Base-by-base conservation (phyloP, 345 rosid genomes). In the Rhodomyrtus tomentosa region DNA sequence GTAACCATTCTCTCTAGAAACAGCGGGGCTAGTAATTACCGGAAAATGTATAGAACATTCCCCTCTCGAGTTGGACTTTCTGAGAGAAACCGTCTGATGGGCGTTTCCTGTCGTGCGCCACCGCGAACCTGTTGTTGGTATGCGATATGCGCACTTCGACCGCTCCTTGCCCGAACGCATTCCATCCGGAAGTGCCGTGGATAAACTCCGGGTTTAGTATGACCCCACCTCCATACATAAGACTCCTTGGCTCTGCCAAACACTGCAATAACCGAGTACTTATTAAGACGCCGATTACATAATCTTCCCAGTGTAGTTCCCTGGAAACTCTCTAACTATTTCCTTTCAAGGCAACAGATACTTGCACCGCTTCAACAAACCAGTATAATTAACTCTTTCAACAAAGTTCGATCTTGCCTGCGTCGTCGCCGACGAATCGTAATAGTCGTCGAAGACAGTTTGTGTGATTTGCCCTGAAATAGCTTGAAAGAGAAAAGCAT, bases 31-130 rank as follows among this genome's bases (percentile, higher is more conserved):
- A 4, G 1, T 62, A 62, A 51, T 68, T 22, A 83, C 99, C 98
- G 48, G 98, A 92, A 88, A 96, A 90, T 82, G 85, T 87, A 72
- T 96, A 95, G 74, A 92, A 86, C 36, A 83, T 88, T 82, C 96
- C 92, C 74, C 91, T 49, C 80, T 86, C 84, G 54, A 96, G 84
- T 27, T 89, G 90, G 84, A 91, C 89, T 82, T 79, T 87, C 36
- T 90, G 94, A 24, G 87, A 84, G 76, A 93, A 81, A 87, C 91
- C 86, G 85, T 89, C 91, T 0, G 83, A 76, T 49, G 95, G 74
- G 1, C 73, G 20, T 50, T 85, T 87, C 87, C 93, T 88, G 29
- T 62, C 14, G 13, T 85, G 84, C 18, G 87, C 84, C 9, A 87
- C 85, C 38, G 86, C 72, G 84, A 83, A 92, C 84, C 40, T 76